phyloP scores from a whole-genome alignment of 805 yeast genomes.

The Lipomyces anomalus region DNA sequence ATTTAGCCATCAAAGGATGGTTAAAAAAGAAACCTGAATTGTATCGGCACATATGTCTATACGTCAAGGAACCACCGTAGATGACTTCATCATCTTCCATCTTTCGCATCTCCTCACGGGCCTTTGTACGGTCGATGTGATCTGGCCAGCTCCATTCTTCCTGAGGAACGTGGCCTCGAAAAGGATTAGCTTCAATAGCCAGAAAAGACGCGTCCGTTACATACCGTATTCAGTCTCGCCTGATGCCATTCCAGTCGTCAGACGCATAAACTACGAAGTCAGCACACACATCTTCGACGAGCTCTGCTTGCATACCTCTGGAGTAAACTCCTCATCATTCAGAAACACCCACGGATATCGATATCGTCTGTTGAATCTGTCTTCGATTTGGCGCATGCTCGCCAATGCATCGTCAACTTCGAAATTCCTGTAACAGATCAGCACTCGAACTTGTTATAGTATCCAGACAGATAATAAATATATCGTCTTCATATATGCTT shows the following conservation, averaged over 20 bases:
- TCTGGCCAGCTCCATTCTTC: constrained; percentile 86
- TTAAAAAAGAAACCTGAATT: constrained; percentile 86
- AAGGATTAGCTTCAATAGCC: too few species aligned
- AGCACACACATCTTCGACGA: not conserved
- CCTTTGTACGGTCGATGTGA: constrained; percentile 68
- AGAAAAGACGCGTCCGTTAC: too few species aligned
- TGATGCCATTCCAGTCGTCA: constrained; percentile 61
- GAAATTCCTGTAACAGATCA: constrained; percentile 41
- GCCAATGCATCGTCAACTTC: constrained; percentile 55
- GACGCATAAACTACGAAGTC: constrained; percentile 48
- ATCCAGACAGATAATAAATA: not conserved
- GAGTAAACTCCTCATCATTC: constrained; percentile 78
- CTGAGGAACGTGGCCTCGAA: constrained; percentile 48
- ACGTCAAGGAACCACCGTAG: constrained; percentile 62
- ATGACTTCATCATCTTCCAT: constrained; percentile 50
- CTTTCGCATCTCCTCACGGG: constrained; percentile 50
- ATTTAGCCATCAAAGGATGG: constrained; percentile 68
- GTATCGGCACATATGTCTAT: constrained; percentile 81
- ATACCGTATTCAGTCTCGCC: constrained; percentile 73
- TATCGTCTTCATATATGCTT: not conserved
- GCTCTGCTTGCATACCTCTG: constrained; percentile 39
- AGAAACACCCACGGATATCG: constrained; percentile 94
- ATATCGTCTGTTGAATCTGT: constrained; percentile 74
- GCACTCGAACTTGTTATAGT: not conserved
- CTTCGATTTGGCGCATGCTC: constrained; percentile 64